Evolutionary conservation across 805 yeast species (phyloP).

Genomic region (Saccharomyces paradoxus): DNA sequence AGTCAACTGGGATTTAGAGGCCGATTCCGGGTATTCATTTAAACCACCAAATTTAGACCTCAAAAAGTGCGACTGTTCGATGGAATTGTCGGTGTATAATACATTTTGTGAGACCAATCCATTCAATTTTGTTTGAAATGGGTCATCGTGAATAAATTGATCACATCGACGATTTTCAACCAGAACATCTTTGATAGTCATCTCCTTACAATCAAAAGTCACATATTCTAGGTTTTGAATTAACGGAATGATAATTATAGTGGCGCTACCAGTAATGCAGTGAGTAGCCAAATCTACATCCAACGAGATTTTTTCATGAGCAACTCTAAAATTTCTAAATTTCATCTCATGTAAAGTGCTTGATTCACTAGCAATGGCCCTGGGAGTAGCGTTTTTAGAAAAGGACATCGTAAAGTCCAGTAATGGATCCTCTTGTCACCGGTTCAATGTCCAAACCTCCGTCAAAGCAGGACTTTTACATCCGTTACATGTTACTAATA

Average conservation of each 20-base stretch:
- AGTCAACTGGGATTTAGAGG: slow-evolving; percentile 24
- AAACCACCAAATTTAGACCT: slow-evolving; percentile 27
- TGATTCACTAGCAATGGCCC: slow-evolving; percentile 11
- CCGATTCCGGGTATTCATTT: slow-evolving; percentile 24
- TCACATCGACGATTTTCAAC: slow-evolving; percentile 50
- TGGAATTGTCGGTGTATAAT: slow-evolving; percentile 18
- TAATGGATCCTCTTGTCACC: background rate
- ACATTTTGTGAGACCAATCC: slow-evolving; percentile 6
- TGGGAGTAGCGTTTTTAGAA: slow-evolving; percentile 23
- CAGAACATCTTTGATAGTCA: slow-evolving; percentile 52
- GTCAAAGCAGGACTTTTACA: background rate
- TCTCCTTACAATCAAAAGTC: slow-evolving; percentile 73
- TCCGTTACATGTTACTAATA: background rate
- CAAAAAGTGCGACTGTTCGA: slow-evolving; percentile 30
- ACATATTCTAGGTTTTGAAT: slow-evolving; percentile 47
- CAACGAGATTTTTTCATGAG: slow-evolving; percentile 74
- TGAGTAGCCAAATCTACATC: slow-evolving; percentile 69
- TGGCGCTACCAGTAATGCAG: slow-evolving; percentile 64
- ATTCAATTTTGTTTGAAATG: slow-evolving; percentile 8
- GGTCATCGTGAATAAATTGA: slow-evolving; percentile 28
- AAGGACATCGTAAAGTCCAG: slow-evolving; percentile 16
- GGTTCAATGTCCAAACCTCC: background rate
- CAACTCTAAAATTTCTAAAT: slow-evolving; percentile 46
- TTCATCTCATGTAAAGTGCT: slow-evolving; percentile 6
- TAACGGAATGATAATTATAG: slow-evolving; percentile 71